Conservation (phyloP, 73 alveolate species). For the Tetrahymena elliotti region DNA sequence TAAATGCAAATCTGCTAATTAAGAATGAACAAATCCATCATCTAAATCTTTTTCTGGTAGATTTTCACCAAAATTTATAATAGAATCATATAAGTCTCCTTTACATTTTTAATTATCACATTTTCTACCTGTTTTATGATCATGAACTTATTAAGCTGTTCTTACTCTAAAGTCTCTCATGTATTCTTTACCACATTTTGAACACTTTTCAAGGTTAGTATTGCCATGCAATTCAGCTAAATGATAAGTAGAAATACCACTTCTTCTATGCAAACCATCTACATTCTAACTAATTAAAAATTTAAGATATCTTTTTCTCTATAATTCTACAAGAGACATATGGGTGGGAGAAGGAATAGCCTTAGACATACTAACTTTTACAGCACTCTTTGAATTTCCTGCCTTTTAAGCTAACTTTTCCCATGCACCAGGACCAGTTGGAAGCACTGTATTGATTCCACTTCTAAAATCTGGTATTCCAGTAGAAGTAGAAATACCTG, state of each 20-base stretch:
- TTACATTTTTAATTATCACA: conserved; percentile 68
- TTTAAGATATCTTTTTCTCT: conserved; percentile 43
- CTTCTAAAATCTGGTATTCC: conserved; percentile 96
- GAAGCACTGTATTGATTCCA: conserved; percentile 64
- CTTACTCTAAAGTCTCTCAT: conserved; percentile 73
- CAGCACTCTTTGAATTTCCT: conserved; percentile 9
- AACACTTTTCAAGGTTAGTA: conserved; percentile 58
- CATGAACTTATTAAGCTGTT: conserved; percentile 59
- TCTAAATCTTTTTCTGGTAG: conserved; percentile 46
- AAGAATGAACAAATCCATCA: conserved; percentile 41
- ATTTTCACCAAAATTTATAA: conserved; percentile 55
- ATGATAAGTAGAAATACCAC: conserved; percentile 71
- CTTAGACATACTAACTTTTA: conserved; percentile 1
- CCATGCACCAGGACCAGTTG: conserved; percentile 84
- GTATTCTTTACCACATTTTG: conserved; percentile 54
- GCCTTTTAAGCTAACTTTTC: conserved; percentile 59
- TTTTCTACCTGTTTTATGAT: conserved; percentile 63
- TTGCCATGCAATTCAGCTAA: conserved; percentile 87
- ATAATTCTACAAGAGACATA: conserved; percentile 56
- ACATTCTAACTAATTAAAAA: conserved; percentile 73
- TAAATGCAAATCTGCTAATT: conserved; percentile 68
- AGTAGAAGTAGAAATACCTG: conserved; percentile 90
- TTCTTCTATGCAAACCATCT: conserved; percentile 85
- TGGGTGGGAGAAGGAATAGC: conserved; percentile 61
- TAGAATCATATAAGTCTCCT: conserved; percentile 58